Base-by-base conservation (phyloP, 768 basidiomycete species). In the Pleurotus djamor region DNA sequence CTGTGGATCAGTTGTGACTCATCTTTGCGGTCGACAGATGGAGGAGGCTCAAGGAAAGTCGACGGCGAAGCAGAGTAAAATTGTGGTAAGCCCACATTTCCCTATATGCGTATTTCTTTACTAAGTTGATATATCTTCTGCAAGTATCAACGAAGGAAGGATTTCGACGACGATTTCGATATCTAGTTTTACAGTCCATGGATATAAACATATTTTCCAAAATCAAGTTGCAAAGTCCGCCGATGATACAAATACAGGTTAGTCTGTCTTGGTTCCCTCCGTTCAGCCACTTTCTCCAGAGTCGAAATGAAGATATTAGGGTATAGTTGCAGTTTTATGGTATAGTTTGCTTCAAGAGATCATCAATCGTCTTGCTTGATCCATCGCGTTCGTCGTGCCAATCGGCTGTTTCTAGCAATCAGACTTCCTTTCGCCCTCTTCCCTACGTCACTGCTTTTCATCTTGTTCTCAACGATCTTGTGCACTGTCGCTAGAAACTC, bases 81-180 rank as follows among this genome's bases (percentile, higher is more conserved):
- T 89, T 61, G 80, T 83, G 70, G 85, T 86, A 52, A 59, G 74
- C 71, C 14, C 32, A 8, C 21, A 48, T 59, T 61, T 52, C 61
- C 28, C 58, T 28, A 38, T 14, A 60, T 54, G 16, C 56, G 33
- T 5, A 44, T 52, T 48, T 36, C 50, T 48, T 60, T 33, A 28
- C 48, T 21, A 7, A 50, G 33, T 14, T 59, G 36, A 1, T 33
- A 59, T 56, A 37, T 16, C 56, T 55, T 65, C 58, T 28, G 21
- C 21, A 28, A 87, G 85, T 86, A 81, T 69, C 85, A 88, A 68
- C 81, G 87, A 64, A 77, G 87, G 70, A 85, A 81, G 68, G 87
- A 84, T 59, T 71, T 82, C 5, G 87, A 88, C 60, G 88, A 89
- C 64, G 86, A 89, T 49, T 81, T 86, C 59, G 88, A 89, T 66